Percentiles rank a stretch among this genome's conserved stretches.
Conservation (phyloP, 73 alveolate species). For the Paramecium primaurelia region DNA sequence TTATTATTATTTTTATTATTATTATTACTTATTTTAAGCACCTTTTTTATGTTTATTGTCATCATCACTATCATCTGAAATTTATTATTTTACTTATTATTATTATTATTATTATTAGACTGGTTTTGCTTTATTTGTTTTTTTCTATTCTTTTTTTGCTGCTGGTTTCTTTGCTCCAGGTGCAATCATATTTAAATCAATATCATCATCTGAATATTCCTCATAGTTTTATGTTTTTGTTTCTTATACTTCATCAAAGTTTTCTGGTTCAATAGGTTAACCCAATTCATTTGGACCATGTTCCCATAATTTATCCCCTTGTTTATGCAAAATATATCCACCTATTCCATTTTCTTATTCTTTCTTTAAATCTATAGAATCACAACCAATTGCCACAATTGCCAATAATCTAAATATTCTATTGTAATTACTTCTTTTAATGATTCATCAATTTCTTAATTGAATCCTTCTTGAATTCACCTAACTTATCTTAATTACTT, state of each 20-base stretch:
- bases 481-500: neutral
- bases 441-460: neutral
- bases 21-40: neutral
- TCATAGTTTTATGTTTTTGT: neutral
- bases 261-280: neutral
- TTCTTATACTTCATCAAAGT: constrained; percentile 12
- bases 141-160: neutral
- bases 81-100: neutral
- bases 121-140: neutral
- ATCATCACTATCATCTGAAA: neutral
- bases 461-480: constrained; percentile 10
- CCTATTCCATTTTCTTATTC: constrained; percentile 32
- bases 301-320: constrained; percentile 46
- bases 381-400: constrained; percentile 29
- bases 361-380: constrained; percentile 15
- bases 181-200: constrained; percentile 24
- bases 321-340: constrained; percentile 4
- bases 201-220: constrained; percentile 4
- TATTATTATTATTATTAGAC: neutral
- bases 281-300: constrained; percentile 27
- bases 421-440: neutral
- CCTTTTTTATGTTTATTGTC: neutral
- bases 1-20: neutral
- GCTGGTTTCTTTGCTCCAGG: neutral
- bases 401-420: neutral